Base-by-base conservation (phyloP, 176 grass and related monocot genomes). In the Zea luxurians region DNA sequence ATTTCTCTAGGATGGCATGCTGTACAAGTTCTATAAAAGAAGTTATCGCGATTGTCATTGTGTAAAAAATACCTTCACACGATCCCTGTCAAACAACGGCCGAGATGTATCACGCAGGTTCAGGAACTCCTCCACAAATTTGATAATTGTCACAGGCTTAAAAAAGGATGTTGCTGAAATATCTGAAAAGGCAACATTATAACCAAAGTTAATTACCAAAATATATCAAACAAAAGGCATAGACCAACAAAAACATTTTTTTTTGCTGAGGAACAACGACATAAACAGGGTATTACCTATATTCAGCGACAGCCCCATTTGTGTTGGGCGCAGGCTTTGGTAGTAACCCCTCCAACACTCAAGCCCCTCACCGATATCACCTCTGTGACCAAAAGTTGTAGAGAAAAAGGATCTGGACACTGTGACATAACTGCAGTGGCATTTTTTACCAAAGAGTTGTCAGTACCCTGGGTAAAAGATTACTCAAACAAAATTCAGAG, bases 301-400 rank as follows among this genome's bases (percentile, higher is more conserved):
- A 42, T 97, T 97, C 48, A 97, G 68, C 1, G 94, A 97, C 18
- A 92, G 82, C 6, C 91, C 91, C 91, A 97, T 97, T 76, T 97
- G 91, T 38, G 89, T 90, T 57, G 89, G 94, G 7, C 94, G 79
- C 63, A 97, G 55, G 80, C 94, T 97, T 87, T 97, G 94, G 64
- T 93, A 97, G 70, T 90, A 97, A 10, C 91, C 94, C 57, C 90
- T 92, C 95, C 95, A 94, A 66, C 85, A 94, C 82, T 97, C 95
- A 48, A 97, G 68, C 27, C 91, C 95, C 61, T 90, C 87, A 18
- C 89, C 89, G 78, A 97, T 92, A 45, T 92, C 83, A 12, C 74
- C 41, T 72, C 48, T 71, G 61, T 88, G 75, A 36, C 85, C 85
- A 75, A 94, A 94, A 6, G 11, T 45, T 4, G 91, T 84, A 66